Conservation (phyloP, 208 protist species). For the Sergeia podlipaevii region DNA sequence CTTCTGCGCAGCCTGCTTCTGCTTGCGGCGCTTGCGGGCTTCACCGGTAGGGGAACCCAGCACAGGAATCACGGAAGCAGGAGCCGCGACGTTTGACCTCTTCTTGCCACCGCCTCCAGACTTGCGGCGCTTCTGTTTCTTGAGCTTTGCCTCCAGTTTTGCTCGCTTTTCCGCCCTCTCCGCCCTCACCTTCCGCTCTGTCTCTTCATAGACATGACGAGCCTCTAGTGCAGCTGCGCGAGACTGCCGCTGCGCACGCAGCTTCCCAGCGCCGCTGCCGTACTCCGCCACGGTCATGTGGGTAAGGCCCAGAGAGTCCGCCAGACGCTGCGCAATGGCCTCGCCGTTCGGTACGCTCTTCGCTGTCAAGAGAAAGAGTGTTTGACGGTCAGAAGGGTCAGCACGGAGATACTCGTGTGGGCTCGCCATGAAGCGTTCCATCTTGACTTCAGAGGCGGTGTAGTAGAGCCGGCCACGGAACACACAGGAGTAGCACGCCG, state of each 20-base stretch:
- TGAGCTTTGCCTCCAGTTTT: slow-evolving; percentile 36
- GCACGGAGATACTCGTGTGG: slow-evolving; percentile 52
- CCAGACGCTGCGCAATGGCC: slow-evolving; percentile 15
- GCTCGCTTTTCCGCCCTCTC: slow-evolving; percentile 59
- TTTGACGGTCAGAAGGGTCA: slow-evolving; percentile 18
- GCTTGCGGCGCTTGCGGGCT: slow-evolving; percentile 19
- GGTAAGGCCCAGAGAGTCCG: slow-evolving; percentile 37
- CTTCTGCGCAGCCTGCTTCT: slow-evolving; percentile 14
- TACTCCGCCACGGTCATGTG: slow-evolving; percentile 29
- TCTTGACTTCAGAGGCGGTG: slow-evolving; percentile 44
- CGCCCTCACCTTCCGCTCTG: slow-evolving; percentile 42
- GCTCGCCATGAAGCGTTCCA: slow-evolving; percentile 52
- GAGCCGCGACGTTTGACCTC: not conserved
- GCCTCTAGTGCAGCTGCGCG: slow-evolving; percentile 18
- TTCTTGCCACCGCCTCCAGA: slow-evolving; percentile 24
- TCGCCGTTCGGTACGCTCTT: not conserved
- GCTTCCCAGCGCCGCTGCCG: slow-evolving; percentile 15
- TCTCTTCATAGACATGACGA: slow-evolving; percentile 35
- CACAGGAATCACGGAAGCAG: not conserved
- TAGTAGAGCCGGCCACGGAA: slow-evolving; percentile 65
- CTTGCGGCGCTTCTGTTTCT: slow-evolving; percentile 31
- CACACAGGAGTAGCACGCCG: slow-evolving; percentile 47
- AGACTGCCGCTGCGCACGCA: slow-evolving; percentile 13
- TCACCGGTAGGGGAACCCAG: slow-evolving; percentile 10
- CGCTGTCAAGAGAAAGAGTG: slow-evolving; percentile 54